Evolutionary conservation across 179 eudicot genomes (phyloP).

Genomic region (Pouteria campechiana): DNA sequence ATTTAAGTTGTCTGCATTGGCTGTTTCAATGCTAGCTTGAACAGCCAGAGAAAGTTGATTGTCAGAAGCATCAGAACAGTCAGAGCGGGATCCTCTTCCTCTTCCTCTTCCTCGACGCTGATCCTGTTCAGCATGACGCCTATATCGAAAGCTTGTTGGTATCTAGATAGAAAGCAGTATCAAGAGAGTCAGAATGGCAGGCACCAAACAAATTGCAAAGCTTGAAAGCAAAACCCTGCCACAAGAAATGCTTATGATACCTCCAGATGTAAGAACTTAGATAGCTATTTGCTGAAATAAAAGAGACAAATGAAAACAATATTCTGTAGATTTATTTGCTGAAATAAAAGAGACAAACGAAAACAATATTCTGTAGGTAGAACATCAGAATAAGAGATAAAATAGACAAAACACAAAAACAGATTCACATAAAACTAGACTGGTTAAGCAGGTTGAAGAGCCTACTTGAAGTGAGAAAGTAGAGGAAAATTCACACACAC

Average conservation of each 20-base stretch:
- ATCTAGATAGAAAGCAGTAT: conserved; percentile 31
- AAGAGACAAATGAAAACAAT: background rate
- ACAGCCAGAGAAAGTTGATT: conserved; percentile 53
- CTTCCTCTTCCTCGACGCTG: conserved; percentile 71
- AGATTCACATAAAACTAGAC: background rate
- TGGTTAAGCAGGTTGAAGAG: background rate
- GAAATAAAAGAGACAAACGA: background rate
- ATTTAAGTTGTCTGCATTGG: conserved; percentile 18
- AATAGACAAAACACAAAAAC: background rate
- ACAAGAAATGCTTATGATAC: no score
- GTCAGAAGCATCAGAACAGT: conserved; percentile 56
- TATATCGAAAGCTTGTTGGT: conserved; percentile 85
- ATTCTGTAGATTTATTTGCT: background rate
- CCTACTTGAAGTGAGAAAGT: background rate
- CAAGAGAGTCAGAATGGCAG: background rate
- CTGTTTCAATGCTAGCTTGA: conserved; percentile 58
- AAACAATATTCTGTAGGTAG: background rate
- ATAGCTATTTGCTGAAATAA: background rate
- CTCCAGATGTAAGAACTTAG: no score
- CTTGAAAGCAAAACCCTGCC: no score
- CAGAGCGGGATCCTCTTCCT: no score
- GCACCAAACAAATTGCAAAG: no score
- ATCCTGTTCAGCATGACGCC: conserved; percentile 52
- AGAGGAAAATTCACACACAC: conserved; percentile 13
- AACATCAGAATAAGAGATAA: background rate